Evolutionary conservation across 805 yeast species (phyloP).

Genomic region (Saccharomycopsis sp.): DNA sequence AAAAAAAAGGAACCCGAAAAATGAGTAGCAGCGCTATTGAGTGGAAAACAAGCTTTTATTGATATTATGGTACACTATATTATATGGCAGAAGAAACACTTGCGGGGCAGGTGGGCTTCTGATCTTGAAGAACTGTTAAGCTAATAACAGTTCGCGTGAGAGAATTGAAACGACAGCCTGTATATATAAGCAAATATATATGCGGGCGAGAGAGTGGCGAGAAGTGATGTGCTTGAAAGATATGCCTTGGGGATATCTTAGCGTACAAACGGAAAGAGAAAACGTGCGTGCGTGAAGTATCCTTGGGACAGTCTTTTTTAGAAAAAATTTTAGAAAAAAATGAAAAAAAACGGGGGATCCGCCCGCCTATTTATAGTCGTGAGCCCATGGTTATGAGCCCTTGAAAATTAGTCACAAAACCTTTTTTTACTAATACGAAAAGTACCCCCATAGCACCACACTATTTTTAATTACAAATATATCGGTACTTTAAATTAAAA

Average conservation of each 20-base stretch:
- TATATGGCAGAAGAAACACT: not conserved
- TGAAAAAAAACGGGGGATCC: conserved; percentile 1
- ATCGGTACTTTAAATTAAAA: no score
- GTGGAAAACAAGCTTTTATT: not conserved
- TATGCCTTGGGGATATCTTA: no score
- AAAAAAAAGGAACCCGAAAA: not conserved
- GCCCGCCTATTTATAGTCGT: conserved; percentile 2
- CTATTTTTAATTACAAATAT: no score
- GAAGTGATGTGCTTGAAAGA: no score
- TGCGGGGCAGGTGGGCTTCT: no score
- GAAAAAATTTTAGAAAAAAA: not conserved
- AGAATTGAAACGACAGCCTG: not conserved
- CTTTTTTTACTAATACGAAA: no score
- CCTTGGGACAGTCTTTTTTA: not conserved
- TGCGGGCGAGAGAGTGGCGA: not conserved
- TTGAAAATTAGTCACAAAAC: not conserved
- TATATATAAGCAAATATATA: not conserved
- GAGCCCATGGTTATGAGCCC: not conserved
- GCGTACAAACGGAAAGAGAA: not conserved
- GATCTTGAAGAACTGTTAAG: not conserved
- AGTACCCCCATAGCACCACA: no score
- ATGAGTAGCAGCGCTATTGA: not conserved
- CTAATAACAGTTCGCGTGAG: not conserved
- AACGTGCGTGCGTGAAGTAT: not conserved
- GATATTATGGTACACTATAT: conserved; percentile 1